Conservation (phyloP, 352 stramenopile species). For the Phytophthora pini region DNA sequence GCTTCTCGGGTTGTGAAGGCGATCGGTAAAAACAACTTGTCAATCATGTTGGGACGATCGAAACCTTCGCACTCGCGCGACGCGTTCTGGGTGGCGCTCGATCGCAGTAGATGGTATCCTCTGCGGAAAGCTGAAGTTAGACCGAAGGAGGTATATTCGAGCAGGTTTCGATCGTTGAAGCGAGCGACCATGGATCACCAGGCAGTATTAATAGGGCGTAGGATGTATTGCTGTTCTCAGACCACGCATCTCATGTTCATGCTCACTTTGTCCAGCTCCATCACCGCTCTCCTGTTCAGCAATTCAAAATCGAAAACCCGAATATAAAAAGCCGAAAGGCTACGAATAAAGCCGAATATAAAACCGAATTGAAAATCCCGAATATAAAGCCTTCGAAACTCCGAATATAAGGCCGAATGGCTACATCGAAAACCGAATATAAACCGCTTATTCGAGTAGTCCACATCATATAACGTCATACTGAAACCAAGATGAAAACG, state of each 20-base stretch:
- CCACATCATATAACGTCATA: slow-evolving; percentile 7
- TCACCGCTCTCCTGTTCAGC: too few species aligned
- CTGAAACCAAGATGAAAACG: slow-evolving; percentile 11
- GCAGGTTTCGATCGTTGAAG: background rate
- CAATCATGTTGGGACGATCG: background rate
- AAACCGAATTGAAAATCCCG: too few species aligned
- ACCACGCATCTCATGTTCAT: background rate
- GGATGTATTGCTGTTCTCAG: slow-evolving; percentile 11
- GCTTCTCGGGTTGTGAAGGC: background rate
- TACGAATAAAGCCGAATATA: too few species aligned
- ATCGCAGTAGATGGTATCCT: slow-evolving; percentile 8
- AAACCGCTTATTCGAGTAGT: background rate
- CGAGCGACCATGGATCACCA: slow-evolving; percentile 2
- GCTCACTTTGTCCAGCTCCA: too few species aligned
- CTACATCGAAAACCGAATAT: background rate
- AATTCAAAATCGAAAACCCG: too few species aligned
- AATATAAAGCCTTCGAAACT: too few species aligned
- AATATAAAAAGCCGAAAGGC: too few species aligned
- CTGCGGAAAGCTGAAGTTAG: background rate
- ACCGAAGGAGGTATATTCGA: background rate
- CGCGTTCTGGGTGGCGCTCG: slow-evolving; percentile 3
- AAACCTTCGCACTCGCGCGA: background rate
- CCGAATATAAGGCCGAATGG: too few species aligned
- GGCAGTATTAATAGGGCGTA: slow-evolving; percentile 1
- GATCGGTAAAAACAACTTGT: background rate